Conservation (phyloP, 192 early-diverging fungal genomes). For the Podila epicladia region DNA sequence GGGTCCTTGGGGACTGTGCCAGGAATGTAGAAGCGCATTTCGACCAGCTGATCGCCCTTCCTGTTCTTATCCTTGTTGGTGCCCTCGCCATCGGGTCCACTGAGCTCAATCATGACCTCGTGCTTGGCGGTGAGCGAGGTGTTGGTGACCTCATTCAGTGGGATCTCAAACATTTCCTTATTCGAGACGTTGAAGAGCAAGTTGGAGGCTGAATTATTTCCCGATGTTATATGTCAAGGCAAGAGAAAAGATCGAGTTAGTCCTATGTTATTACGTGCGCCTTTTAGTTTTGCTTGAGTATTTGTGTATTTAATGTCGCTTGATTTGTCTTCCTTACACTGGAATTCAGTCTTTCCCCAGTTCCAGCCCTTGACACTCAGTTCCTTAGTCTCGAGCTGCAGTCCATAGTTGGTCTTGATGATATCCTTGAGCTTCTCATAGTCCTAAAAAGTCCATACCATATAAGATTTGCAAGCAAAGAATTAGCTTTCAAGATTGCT, state of each 20-base stretch:
- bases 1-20: conserved; percentile 67
- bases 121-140: conserved; percentile 86
- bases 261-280: not conserved
- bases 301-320: not conserved
- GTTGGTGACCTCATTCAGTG: conserved; percentile 87
- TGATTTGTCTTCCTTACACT: conserved; percentile 56
- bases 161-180: conserved; percentile 92
- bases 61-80: conserved; percentile 58
- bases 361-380: conserved; percentile 94
- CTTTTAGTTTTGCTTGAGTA: not conserved
- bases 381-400: conserved; percentile 84
- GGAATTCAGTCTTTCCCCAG: conserved; percentile 93
- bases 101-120: conserved; percentile 94
- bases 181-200: conserved; percentile 86
- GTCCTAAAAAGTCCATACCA: conserved; percentile 59
- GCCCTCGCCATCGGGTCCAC: conserved; percentile 66
- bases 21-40: conserved; percentile 94
- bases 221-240: not conserved
- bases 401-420: conserved; percentile 75
- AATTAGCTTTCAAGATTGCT: not conserved
- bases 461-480: too few species aligned
- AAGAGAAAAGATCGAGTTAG: conserved; percentile 2
- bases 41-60: conserved; percentile 83
- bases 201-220: conserved; percentile 44
- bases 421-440: conserved; percentile 83